A percentile compares a stretch with the other conserved stretches of the same genome.
Evolutionary conservation across 257 asterid species (phyloP).

Genomic region (Knoxia roxburghii): DNA sequence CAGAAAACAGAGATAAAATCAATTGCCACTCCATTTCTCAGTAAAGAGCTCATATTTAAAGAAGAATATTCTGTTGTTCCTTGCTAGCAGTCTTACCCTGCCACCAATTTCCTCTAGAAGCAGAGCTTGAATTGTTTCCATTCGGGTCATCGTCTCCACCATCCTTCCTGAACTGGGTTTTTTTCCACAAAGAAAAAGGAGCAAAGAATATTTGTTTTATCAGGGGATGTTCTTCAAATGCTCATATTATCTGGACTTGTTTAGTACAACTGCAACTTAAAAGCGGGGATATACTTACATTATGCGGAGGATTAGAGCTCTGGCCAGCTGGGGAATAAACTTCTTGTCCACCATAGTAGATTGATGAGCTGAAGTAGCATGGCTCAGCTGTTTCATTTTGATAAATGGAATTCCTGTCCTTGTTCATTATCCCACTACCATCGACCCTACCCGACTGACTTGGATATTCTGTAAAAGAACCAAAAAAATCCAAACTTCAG

Average conservation of each 20-base stretch:
- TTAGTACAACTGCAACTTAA: not conserved
- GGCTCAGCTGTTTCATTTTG: slow-evolving; percentile 46
- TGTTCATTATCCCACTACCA: slow-evolving; percentile 14
- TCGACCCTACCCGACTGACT: slow-evolving; percentile 25
- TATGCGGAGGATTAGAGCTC: slow-evolving; percentile 30
- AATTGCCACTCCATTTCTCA: not conserved
- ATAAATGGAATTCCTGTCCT: slow-evolving; percentile 25
- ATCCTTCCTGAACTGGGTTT: slow-evolving; percentile 43
- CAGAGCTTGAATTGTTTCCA: slow-evolving; percentile 46
- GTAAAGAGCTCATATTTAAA: not conserved
- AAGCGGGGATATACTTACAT: slow-evolving; percentile 25
- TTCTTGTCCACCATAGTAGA: slow-evolving; percentile 77
- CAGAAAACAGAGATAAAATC: not conserved
- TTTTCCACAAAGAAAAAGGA: not conserved
- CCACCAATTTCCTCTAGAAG: slow-evolving; percentile 94
- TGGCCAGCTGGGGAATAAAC: slow-evolving; percentile 44
- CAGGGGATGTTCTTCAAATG: not conserved
- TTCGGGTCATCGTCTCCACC: slow-evolving; percentile 42
- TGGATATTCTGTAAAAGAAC: slow-evolving; percentile 26
- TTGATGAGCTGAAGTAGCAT: slow-evolving; percentile 70
- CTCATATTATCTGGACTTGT: not conserved
- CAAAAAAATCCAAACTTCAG: not conserved
- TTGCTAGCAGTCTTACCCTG: slow-evolving; percentile 45
- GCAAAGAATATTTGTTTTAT: not conserved
- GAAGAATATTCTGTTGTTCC: not conserved